Base-by-base conservation (phyloP, 2,329 filamentous ascomycete genomes). In the Cladophialophora immunda region DNA sequence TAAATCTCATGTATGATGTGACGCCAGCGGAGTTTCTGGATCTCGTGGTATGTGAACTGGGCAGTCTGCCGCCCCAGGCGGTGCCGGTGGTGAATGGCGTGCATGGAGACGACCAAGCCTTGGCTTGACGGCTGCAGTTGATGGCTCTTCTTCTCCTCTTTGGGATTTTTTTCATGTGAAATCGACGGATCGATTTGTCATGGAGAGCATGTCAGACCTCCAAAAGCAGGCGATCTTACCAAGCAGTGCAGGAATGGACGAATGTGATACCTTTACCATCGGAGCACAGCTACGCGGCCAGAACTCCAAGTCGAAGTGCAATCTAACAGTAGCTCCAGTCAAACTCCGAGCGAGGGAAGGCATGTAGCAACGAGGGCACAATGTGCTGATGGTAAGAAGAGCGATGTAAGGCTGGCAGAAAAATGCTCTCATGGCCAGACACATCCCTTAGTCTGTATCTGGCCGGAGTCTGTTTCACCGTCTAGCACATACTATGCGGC, bases 31-130 rank as follows among this genome's bases (percentile, higher is more conserved):
- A 92, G 73, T 94, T 93, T 75, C 89, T 98, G 71, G 90, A 92
- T 45, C 91, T 94, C 79, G 90, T 99, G 47, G 89, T 98, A 58
- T 97, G 93, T 2, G 95, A 99, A 81, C 89, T 94, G 76, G 95
- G 94, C 50, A 92, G 89, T 74, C 86, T 96, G 69, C 92, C 93
- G 58, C 92, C 93, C 0, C 94, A 91, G 73, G 93, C 93, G 7
- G 93, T 97, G 50, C 91, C 93, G 11, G 88, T 90, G 56, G 86
- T 80, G 83, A 73, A 72, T 58, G 70, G 72, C 27, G 69, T 72
- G 32, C 67, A 72, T 58, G 72, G 72, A 2, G 72, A 70, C 38
- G 72, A 73, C 38, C 69, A 71, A 58, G 61, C 68, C 41, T 47
- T 70, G 60, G 68, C 68, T 41, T 70, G 56, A 64, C 58, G 22